phyloP scores from a whole-genome alignment of 2,329 filamentous ascomycete species.

The Aureobasidium leucospermi region DNA sequence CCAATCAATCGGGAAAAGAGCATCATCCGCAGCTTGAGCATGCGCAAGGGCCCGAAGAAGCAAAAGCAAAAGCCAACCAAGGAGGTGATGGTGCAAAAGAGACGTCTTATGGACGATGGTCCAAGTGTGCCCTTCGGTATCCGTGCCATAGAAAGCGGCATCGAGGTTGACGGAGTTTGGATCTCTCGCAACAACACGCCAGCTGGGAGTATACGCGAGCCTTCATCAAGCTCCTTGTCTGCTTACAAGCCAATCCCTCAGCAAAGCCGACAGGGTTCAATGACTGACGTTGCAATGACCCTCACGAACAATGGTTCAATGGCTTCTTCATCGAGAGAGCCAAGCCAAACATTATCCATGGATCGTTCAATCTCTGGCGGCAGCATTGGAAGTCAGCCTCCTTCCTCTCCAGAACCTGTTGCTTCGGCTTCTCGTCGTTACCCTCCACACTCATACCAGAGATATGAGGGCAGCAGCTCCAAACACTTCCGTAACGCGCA shows the following conservation, averaged over 20 bases:
- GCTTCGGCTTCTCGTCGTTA: conserved; percentile 20
- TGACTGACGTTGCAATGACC: not conserved
- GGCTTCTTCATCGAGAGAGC: not conserved
- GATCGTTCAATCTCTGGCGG: not conserved
- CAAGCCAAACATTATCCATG: conserved; percentile 2
- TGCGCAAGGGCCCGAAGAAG: conserved; percentile 26
- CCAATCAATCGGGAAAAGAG: conserved; percentile 16
- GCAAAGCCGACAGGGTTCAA: conserved; percentile 6
- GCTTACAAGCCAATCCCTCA: conserved; percentile 16
- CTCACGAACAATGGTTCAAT: conserved; percentile 5
- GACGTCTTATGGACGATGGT: conserved; percentile 37
- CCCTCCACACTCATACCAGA: conserved; percentile 30
- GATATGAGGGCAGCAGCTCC: conserved; percentile 28
- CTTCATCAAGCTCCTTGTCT: conserved; percentile 15
- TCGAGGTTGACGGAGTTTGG: conserved; percentile 75
- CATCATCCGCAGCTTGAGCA: conserved; percentile 16
- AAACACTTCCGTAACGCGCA: conserved; percentile 11
- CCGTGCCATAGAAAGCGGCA: conserved; percentile 72
- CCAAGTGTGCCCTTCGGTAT: conserved; percentile 78
- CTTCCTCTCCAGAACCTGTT: not conserved
- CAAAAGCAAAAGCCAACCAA: conserved; percentile 22
- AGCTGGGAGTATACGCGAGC: conserved; percentile 22
- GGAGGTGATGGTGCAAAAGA: conserved; percentile 25
- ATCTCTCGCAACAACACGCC: conserved; percentile 40
- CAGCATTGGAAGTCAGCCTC: not conserved